Conservation (phyloP, 108 stramenopile species). For the Skeletonema costatum region DNA sequence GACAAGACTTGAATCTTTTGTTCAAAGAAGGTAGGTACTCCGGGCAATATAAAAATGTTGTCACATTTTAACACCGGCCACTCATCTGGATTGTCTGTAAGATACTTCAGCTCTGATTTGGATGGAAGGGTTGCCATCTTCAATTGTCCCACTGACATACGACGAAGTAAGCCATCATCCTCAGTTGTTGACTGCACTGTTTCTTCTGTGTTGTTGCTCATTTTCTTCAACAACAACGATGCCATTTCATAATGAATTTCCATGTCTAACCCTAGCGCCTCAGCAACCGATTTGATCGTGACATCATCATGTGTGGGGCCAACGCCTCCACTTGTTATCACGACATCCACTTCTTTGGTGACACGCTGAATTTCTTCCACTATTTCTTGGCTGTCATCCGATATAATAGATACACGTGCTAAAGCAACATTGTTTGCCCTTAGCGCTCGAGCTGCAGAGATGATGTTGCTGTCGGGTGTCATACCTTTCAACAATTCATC, state of each 20-base stretch:
- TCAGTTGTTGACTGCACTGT: slow-evolving; percentile 32
- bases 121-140: slow-evolving; percentile 87
- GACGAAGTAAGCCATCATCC: slow-evolving; percentile 18
- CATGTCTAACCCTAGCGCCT: slow-evolving; percentile 68
- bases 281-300: slow-evolving; percentile 91
- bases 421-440: slow-evolving; percentile 78
- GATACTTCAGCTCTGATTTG: slow-evolving; percentile 64
- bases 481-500: slow-evolving; percentile 95
- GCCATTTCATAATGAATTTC: slow-evolving; percentile 90
- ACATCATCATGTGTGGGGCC: slow-evolving; percentile 98
- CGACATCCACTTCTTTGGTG: slow-evolving; percentile 75
- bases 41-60: slow-evolving; percentile 95
- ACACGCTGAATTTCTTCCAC: slow-evolving; percentile 74
- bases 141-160: slow-evolving; percentile 77
- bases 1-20: slow-evolving; percentile 83
- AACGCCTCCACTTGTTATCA: slow-evolving; percentile 95
- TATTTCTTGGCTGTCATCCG: slow-evolving; percentile 85
- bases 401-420: slow-evolving; percentile 81
- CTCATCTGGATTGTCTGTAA: slow-evolving; percentile 56
- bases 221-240: slow-evolving; percentile 57
- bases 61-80: slow-evolving; percentile 88
- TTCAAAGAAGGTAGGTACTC: slow-evolving; percentile 90
- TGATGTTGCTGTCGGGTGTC: slow-evolving; percentile 88
- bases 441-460: slow-evolving; percentile 80
- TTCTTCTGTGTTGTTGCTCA: slow-evolving; percentile 28